Conservation (phyloP, 176 grass and related monocot genomes). For the Oryza australiensis region DNA sequence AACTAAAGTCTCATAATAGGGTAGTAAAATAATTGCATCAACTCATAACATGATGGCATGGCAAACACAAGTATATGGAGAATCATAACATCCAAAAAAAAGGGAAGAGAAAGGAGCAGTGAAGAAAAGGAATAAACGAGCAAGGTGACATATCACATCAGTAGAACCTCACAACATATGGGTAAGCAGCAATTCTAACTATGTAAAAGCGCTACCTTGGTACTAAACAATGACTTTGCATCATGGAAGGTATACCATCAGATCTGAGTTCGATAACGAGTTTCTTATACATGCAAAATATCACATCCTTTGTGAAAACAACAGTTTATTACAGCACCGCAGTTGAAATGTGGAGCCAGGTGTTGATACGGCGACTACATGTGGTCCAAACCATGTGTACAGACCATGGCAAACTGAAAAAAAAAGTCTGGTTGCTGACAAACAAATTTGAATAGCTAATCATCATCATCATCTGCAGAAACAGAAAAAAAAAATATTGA, state of each 20-base stretch:
- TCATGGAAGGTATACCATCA: slow-evolving; percentile 10
- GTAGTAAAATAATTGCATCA: neutral
- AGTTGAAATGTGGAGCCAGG: neutral
- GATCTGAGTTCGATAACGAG: slow-evolving; percentile 13
- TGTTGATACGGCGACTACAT: slow-evolving; percentile 21
- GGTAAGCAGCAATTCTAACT: neutral
- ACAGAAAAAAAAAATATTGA: slow-evolving; percentile 7
- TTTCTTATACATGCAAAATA: slow-evolving; percentile 17
- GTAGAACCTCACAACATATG: neutral
- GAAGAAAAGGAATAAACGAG: neutral
- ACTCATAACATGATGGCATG: neutral
- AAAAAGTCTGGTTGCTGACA: slow-evolving; percentile 19
- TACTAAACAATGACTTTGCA: slow-evolving; percentile 15
- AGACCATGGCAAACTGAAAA: slow-evolving; percentile 29
- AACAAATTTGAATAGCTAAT: slow-evolving; percentile 43
- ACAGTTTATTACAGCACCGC: slow-evolving; percentile 52
- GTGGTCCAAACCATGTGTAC: slow-evolving; percentile 28
- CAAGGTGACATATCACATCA: neutral
- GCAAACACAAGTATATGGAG: neutral
- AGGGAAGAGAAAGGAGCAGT: neutral
- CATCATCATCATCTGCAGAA: slow-evolving; percentile 53
- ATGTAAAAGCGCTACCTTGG: neutral
- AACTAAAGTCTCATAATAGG: neutral
- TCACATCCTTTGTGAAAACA: slow-evolving; percentile 25
- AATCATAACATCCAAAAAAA: slow-evolving; percentile 6